A percentile compares a stretch with the other conserved stretches of the same genome.
phyloP scores from a whole-genome alignment of 176 grass and related monocot genomes.

The Saccharum spontaneum region DNA sequence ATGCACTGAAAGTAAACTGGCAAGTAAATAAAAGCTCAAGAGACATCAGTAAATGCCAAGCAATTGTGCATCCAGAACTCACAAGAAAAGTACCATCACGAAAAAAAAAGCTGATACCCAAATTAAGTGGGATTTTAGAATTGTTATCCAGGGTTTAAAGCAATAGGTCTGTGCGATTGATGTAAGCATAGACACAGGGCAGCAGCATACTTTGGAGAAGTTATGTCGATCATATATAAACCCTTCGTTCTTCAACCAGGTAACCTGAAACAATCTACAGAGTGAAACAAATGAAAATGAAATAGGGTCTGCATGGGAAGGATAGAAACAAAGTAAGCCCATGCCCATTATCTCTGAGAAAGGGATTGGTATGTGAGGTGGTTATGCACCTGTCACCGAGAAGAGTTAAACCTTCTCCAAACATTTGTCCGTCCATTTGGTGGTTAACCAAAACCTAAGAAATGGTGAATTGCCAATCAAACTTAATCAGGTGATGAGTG shows the following conservation, averaged over 20 bases:
- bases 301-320: not conserved
- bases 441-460: conserved; percentile 57
- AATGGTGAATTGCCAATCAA: not conserved
- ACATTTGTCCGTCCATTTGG: conserved; percentile 66
- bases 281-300: not conserved
- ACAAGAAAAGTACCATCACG: not conserved
- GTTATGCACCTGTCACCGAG: conserved; percentile 65
- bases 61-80: not conserved
- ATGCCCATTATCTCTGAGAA: conserved; percentile 1
- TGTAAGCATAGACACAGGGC: conserved; percentile 6
- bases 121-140: conserved; percentile 1
- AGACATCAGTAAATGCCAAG: not conserved
- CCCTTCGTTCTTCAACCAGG: conserved; percentile 74
- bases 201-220: conserved; percentile 68
- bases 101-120: not conserved
- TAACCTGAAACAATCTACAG: conserved; percentile 88
- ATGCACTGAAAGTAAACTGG: not conserved
- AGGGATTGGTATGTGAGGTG: not conserved
- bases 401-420: conserved; percentile 88
- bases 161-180: not conserved
- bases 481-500: not conserved
- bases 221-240: conserved; percentile 78
- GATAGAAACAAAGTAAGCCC: conserved; percentile 4
- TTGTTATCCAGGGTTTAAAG: not conserved
- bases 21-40: not conserved